A percentile compares a stretch with the other conserved stretches of the same genome.
phyloP scores from a whole-genome alignment of 208 protist species.

The Acanthamoeba castellanii region DNA sequence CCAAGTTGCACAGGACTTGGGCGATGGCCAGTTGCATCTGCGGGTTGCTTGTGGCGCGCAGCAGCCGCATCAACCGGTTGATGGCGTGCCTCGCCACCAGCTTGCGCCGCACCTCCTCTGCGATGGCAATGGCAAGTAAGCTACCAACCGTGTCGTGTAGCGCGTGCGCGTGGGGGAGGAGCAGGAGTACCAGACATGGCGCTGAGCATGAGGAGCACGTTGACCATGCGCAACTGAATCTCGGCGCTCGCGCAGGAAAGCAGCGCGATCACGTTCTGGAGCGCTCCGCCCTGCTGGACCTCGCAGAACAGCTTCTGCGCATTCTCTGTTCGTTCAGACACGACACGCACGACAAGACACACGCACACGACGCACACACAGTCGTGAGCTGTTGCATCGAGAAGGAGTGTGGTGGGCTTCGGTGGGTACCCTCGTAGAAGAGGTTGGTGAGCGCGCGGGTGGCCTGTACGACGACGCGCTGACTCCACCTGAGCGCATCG shows the following conservation, averaged over 20 bases:
- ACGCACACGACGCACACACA: background rate
- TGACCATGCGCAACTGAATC: constrained; percentile 25
- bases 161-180: background rate
- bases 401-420: too few relatives aligned
- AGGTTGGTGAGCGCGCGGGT: constrained; percentile 39
- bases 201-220: constrained; percentile 33
- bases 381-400: background rate
- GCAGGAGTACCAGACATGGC: background rate
- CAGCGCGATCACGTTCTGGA: constrained; percentile 22
- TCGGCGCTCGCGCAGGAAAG: background rate
- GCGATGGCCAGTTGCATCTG: background rate
- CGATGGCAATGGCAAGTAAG: background rate
- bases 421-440: constrained; percentile 6
- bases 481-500: constrained; percentile 1
- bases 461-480: background rate
- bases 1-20: constrained; percentile 24
- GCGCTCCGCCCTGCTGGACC: background rate
- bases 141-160: background rate
- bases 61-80: background rate
- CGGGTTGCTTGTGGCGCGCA: background rate
- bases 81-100: background rate
- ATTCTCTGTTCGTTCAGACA: background rate
- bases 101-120: constrained; percentile 13
- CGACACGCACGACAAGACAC: background rate
- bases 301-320: constrained; percentile 25